Evolutionary conservation across 768 basidiomycete genomes (phyloP), one percentile per base, ranked within the genome.

Genomic region (Arthromyces matolae): DNA sequence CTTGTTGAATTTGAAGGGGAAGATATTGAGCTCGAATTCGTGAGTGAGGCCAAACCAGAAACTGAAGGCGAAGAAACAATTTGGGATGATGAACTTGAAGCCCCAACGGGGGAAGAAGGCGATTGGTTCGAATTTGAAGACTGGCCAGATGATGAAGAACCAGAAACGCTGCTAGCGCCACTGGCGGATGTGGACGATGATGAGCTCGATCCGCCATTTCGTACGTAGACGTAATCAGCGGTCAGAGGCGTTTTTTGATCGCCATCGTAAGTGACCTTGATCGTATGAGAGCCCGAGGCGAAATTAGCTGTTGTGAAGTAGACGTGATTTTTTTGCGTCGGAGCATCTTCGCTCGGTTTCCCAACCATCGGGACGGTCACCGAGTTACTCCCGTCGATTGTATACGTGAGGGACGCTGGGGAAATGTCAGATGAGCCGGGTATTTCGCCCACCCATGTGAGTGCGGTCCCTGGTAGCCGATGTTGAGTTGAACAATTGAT

Each of bases 261-360:
- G 18, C 45, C 45, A 13, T 46, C 38, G n/a, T 46, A 46, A 5
- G 45, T 46, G 5, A 38, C 35, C 18, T 23, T 35, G 45, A 46
- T 37, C 20, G 45, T 46, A 29, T 46, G 45, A 4, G 45, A 46
- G 20, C 45, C 45, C 12, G 43, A 25, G 10, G 31, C 12, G 35
- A 44, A 22, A 33, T 33, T 16, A 13, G 42, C n/a, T 13, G 42
- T 33, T 18, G 33, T 22, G 31, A 32, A 32, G 20, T 28, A 19
- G 7, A 42, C 27, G 19, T 42, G 40, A 19, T 42, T 42, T 20
- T n/a, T 9, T 19, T 42, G 25, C 8, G 40, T 27, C 19, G 40
- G 40, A n/a, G 40, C 22, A 18, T 29, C 24, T 29, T 28, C 27
- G 13, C 4, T 29, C 14, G 40, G 16, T 29, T 19, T 42, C 19